Conservation (phyloP, 495 filamentous ascomycete genomes). For the Letharia lupina region DNA sequence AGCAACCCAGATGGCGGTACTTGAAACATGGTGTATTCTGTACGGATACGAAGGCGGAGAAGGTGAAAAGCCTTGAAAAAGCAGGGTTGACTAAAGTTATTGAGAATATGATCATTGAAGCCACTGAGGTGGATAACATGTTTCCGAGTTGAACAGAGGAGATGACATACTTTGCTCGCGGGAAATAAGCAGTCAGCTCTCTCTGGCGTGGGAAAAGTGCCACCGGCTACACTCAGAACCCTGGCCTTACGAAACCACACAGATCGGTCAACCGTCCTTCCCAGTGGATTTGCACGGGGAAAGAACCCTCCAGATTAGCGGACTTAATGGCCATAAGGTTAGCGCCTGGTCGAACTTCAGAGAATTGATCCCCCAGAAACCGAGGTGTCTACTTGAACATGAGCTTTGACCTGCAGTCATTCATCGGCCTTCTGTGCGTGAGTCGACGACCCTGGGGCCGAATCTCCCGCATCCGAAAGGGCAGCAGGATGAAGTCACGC, state of each 20-base stretch:
- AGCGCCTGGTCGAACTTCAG: background rate
- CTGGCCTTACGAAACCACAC: background rate
- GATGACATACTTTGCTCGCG: background rate
- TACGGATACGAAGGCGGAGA: background rate
- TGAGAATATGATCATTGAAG: background rate
- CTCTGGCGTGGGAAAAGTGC: background rate
- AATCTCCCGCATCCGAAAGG: background rate
- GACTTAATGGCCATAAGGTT: background rate
- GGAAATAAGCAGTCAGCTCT: background rate
- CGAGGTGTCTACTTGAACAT: background rate
- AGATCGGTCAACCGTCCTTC: background rate
- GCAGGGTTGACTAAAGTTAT: background rate
- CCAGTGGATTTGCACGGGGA: background rate
- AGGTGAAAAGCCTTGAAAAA: background rate
- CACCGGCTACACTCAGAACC: background rate
- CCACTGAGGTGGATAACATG: background rate
- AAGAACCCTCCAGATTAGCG: background rate
- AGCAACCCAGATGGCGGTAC: conserved; percentile 3
- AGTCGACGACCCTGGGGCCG: background rate
- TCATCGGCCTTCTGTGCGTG: background rate
- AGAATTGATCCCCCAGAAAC: background rate
- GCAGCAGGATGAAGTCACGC: background rate
- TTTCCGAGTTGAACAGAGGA: background rate
- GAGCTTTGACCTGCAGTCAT: background rate
- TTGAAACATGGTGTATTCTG: background rate